Evolutionary conservation across 176 grass and related monocot species (phyloP), one percentile per base, ranked within the genome.

Genomic region (Cenchrus americanus): DNA sequence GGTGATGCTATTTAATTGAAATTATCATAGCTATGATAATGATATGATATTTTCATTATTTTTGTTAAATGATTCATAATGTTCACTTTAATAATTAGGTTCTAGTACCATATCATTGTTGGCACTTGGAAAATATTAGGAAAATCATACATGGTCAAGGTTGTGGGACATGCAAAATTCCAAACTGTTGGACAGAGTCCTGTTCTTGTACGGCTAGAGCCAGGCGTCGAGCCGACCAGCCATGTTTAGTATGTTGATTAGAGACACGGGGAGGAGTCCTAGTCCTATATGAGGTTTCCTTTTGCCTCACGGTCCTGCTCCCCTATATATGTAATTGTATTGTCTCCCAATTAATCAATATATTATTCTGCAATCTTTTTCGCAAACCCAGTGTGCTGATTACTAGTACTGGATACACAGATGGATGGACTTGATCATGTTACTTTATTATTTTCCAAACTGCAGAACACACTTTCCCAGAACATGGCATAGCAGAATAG

Each of bases 51-150:
- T 5, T 68, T 80, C 10, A 55, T 17, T 69, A 32, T 18, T 80
- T 5, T 46, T 69, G 10, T 40, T 57, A 43, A 50, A 17, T 9
- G 3, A 21, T 23, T 69, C n/a, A 21, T 66, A 59, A 22, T 32
- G 23, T 24, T 69, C 27, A 49, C 5, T 32, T 59, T 49, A 70
- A 19, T 40, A 68, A 37, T 47, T 69, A 60, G 11, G 41, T 60
- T 7, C 41, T 69, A 49, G 40, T 50, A 37, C 26, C 22, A 5
- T 47, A 61, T 85, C 18, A 23, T 58, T 69, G 15, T 66, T 57
- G 40, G 37, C 69, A 86, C n/a, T n/a, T n/a, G n/a, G n/a, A n/a
- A n/a, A 32, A 26, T 80, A 47, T 80, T 73, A 81, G 40, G 49
- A 86, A 74, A 24, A 66, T 73, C 14, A 47, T 73, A 57, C 37